Percentiles rank a stretch among this genome's conserved stretches.
These are phyloP conservation scores for Abelmoschus esculentus DNA, from an alignment of 345 rosid genomes.

Conservation along the genomic window DNA sequence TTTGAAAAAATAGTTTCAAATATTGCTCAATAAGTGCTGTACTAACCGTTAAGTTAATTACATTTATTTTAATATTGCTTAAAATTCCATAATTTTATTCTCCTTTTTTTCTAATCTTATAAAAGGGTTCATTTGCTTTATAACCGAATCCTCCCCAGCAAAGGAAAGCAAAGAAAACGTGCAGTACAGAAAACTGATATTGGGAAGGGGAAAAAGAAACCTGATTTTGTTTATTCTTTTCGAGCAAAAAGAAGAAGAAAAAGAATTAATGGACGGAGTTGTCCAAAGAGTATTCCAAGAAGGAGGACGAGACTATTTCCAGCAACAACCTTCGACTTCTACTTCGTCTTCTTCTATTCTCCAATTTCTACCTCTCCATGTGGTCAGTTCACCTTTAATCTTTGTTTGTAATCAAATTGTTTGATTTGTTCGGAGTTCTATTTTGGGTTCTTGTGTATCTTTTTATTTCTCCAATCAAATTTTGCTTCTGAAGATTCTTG, in stretches of 20 bases:
- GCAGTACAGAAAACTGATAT: too few species aligned
- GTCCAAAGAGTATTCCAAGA: conserved; percentile 90
- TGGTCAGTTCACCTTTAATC: conserved; percentile 32
- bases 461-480: neutral
- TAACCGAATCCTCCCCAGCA: too few species aligned
- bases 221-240: neutral
- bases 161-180: too few species aligned
- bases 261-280: conserved; percentile 68
- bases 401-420: neutral
- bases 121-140: too few species aligned
- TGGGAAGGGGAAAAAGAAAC: too few species aligned
- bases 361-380: conserved; percentile 91
- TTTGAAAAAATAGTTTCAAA: too few species aligned
- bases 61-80: too few species aligned
- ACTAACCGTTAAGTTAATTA: too few species aligned
- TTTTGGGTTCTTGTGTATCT: neutral
- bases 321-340: conserved; percentile 73
- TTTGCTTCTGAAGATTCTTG: conserved; percentile 1
- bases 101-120: too few species aligned
- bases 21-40: too few species aligned
- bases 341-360: conserved; percentile 64
- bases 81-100: too few species aligned
- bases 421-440: neutral
- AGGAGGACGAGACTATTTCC: conserved; percentile 89
- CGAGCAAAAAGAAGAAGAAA: conserved; percentile 8